Conservation (phyloP, 2,329 filamentous ascomycete species). For the Monilinia vaccinii-corymbosi region DNA sequence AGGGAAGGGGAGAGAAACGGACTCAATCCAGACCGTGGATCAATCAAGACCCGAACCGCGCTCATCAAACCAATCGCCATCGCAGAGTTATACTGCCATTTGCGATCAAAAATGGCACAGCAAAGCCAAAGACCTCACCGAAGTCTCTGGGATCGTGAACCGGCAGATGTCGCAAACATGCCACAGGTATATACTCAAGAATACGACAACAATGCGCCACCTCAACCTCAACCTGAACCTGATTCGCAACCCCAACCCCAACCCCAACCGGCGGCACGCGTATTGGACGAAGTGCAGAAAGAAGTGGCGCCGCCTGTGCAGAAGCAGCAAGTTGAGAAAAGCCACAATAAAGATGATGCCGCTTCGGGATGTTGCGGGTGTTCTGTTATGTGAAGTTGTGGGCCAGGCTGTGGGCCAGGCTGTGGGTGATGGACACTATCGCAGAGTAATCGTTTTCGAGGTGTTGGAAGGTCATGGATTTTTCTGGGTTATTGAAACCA, state of each 20-base stretch:
- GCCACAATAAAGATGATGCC: not conserved
- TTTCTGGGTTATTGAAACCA: not conserved
- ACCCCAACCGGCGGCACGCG: not conserved
- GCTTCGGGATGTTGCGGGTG: constrained; percentile 4
- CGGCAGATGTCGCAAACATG: constrained; percentile 3
- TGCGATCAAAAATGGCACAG: not conserved
- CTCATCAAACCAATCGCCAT: not conserved
- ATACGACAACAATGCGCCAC: not conserved
- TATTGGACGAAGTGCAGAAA: not conserved
- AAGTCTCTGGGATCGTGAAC: constrained; percentile 3
- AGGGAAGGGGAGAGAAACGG: not conserved
- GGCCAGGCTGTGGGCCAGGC: too few species aligned
- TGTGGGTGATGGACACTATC: not conserved
- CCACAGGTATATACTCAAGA: constrained; percentile 2
- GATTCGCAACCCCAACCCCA: not conserved
- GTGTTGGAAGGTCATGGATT: not conserved
- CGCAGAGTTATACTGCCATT: not conserved
- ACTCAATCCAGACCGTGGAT: not conserved
- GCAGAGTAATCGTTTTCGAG: not conserved
- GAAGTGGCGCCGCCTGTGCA: constrained; percentile 3
- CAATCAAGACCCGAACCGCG: not conserved
- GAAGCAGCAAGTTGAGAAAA: not conserved
- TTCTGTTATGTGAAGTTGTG: constrained; percentile 4
- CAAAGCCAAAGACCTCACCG: not conserved
- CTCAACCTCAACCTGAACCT: not conserved